Conservation (phyloP, 306 rosid genomes). For the Echinosophora koreensis region DNA sequence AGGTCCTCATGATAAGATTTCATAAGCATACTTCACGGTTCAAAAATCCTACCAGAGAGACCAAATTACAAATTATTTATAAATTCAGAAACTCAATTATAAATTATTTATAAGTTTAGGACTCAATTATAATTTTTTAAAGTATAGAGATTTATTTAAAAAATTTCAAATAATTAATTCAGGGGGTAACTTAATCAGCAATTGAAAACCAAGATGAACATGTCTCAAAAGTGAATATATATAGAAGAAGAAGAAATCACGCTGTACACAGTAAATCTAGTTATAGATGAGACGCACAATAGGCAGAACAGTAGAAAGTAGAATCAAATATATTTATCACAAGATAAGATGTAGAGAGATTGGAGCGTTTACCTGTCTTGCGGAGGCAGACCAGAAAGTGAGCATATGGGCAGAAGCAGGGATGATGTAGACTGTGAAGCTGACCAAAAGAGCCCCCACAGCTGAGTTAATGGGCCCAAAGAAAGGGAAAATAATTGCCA, state of each 20-base stretch:
- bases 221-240: not conserved
- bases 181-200: not conserved
- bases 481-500: slow-evolving; percentile 87
- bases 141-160: no score
- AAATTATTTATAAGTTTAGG: no score
- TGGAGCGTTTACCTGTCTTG: slow-evolving; percentile 67
- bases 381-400: slow-evolving; percentile 74
- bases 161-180: not conserved
- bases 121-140: no score
- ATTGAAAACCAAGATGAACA: not conserved
- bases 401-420: slow-evolving; percentile 87
- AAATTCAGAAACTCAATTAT: no score
- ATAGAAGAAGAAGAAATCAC: slow-evolving; percentile 1
- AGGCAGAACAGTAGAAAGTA: slow-evolving; percentile 23
- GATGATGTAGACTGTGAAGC: slow-evolving; percentile 91
- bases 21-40: no score
- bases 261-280: slow-evolving; percentile 21
- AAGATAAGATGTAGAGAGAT: slow-evolving; percentile 40
- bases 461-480: slow-evolving; percentile 94
- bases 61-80: no score
- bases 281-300: slow-evolving; percentile 37
- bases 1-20: no score
- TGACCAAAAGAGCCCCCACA: slow-evolving; percentile 90
- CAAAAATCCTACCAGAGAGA: no score
- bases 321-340: not conserved